phyloP scores from a whole-genome alignment of 2,329 filamentous ascomycete genomes.

The Sordariomycetes sp. region DNA sequence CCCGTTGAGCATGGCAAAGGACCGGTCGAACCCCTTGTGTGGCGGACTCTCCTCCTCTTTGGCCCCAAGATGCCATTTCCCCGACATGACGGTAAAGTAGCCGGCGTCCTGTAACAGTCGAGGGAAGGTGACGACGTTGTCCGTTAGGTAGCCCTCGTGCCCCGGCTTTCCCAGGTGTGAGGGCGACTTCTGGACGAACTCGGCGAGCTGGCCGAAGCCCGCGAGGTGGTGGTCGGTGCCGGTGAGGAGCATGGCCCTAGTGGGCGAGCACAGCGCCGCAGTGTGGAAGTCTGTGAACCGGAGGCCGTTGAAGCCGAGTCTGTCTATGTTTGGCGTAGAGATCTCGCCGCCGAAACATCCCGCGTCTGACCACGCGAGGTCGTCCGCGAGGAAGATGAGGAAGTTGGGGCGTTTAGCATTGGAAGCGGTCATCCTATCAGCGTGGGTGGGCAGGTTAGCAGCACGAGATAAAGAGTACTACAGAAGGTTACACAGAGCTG shows the following conservation, averaged over 20 bases:
- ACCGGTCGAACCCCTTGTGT: conserved; percentile 38
- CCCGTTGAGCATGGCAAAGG: conserved; percentile 38
- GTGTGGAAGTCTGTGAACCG: conserved; percentile 53
- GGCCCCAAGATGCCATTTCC: conserved; percentile 44
- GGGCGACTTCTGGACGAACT: conserved; percentile 29
- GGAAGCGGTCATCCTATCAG: neutral
- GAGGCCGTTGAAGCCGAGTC: conserved; percentile 23
- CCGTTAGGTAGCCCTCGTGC: conserved; percentile 12
- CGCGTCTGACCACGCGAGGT: conserved; percentile 18
- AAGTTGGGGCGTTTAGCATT: conserved; percentile 14
- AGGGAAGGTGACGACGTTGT: conserved; percentile 33
- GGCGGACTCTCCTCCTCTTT: conserved; percentile 30
- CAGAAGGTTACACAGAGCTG: neutral
- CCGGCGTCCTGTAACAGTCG: conserved; percentile 41
- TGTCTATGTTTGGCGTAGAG: conserved; percentile 15
- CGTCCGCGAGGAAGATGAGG: conserved; percentile 19
- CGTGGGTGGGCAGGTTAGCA: neutral
- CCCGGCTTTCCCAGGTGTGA: conserved; percentile 13
- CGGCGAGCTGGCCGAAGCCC: neutral
- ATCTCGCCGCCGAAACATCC: conserved; percentile 19
- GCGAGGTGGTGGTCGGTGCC: conserved; percentile 9
- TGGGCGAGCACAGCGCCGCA: conserved; percentile 51
- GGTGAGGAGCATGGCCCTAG: conserved; percentile 52
- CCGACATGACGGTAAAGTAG: conserved; percentile 42
- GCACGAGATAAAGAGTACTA: neutral